Percentiles rank a stretch among this genome's conserved stretches.
These are phyloP conservation scores for Saitozyma sp. DNA, from an alignment of 768 basidiomycete species.

Conservation along the genomic window DNA sequence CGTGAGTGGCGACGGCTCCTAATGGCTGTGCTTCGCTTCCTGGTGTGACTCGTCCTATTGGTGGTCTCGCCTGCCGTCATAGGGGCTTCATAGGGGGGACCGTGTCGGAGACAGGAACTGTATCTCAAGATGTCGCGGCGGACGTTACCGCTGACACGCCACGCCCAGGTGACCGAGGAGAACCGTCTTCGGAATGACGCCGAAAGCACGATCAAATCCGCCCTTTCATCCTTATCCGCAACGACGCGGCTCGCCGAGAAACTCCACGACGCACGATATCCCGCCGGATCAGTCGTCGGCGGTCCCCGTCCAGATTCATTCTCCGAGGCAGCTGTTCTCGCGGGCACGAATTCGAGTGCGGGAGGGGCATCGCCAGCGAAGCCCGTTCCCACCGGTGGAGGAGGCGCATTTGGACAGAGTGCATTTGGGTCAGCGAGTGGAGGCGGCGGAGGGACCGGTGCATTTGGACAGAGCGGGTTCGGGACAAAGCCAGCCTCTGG, in stretches of 20 bases:
- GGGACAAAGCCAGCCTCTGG: conserved; percentile 9
- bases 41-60: neutral
- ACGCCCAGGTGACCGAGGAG: conserved; percentile 32
- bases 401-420: neutral
- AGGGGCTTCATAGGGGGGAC: neutral
- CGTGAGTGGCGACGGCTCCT: conserved; percentile 55
- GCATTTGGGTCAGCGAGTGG: conserved; percentile 6
- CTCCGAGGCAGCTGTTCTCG: conserved; percentile 27
- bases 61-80: neutral
- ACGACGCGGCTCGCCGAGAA: conserved; percentile 34
- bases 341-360: neutral
- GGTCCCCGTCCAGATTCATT: conserved; percentile 26
- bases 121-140: too few relatives aligned
- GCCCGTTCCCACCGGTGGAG: neutral
- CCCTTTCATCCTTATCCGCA: conserved; percentile 23
- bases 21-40: neutral
- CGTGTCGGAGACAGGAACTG: too few relatives aligned
- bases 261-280: conserved; percentile 38
- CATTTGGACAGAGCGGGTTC: conserved; percentile 26
- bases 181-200: conserved; percentile 22
- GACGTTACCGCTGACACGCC: too few relatives aligned
- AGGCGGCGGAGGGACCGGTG: conserved; percentile 12
- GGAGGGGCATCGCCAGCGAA: neutral
- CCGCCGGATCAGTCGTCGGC: conserved; percentile 10
- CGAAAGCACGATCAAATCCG: conserved; percentile 21